phyloP scores from a whole-genome alignment of 108 stramenopile genomes.

The Aurantiochytrium sp. region DNA sequence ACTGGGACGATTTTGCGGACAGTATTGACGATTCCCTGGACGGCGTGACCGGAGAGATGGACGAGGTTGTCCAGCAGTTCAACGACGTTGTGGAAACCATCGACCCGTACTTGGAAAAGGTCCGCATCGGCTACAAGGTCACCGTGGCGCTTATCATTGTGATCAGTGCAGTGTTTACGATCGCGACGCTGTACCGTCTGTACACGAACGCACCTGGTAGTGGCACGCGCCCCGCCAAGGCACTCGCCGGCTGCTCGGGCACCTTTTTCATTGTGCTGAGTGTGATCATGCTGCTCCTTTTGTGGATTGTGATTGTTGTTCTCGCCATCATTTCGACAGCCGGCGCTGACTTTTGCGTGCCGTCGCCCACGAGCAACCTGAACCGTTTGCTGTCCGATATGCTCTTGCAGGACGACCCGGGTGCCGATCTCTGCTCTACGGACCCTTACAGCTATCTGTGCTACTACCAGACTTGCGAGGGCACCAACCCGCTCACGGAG shows the following conservation, averaged over 20 bases:
- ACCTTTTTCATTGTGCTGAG: background rate
- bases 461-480: conserved; percentile 2
- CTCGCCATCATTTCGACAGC: background rate
- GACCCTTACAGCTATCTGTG: background rate
- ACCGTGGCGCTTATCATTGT: background rate
- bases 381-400: background rate
- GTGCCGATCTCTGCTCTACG: background rate
- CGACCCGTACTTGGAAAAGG: background rate
- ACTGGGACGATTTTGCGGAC: background rate
- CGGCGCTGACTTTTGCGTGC: background rate
- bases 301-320: background rate
- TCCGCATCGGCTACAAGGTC: background rate
- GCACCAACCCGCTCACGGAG: background rate
- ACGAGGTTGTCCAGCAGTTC: background rate
- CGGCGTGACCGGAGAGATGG: background rate
- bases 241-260: background rate
- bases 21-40: background rate
- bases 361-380: background rate
- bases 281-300: background rate
- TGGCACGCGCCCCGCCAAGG: background rate
- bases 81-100: background rate
- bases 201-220: background rate
- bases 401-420: background rate
- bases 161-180: background rate
- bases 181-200: background rate